These are phyloP conservation scores for Limnomonas spitsbergensis DNA, from an alignment of 139 green algal species.

Conservation along the genomic window DNA sequence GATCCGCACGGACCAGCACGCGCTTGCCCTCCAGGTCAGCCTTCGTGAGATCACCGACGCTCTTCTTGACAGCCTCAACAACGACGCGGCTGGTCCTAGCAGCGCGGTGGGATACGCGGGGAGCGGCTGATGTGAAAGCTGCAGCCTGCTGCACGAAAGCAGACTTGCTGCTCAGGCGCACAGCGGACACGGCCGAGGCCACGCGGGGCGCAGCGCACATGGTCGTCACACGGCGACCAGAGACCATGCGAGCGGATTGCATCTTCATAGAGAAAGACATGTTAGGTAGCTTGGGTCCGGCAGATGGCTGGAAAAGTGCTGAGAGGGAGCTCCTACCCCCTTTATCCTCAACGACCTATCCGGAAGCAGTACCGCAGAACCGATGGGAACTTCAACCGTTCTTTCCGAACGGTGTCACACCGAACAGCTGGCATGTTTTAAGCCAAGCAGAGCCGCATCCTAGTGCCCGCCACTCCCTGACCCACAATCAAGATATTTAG, in stretches of 20 bases:
- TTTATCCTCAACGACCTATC: not conserved
- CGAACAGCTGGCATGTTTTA: too few species aligned
- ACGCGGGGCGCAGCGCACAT: not conserved
- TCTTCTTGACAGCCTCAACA: slow-evolving; percentile 74
- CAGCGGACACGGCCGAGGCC: not conserved
- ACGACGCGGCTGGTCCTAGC: slow-evolving; percentile 20
- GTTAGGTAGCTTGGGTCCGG: not conserved
- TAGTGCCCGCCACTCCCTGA: too few species aligned
- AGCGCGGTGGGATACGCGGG: not conserved
- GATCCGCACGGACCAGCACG: slow-evolving; percentile 49
- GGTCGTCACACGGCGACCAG: not conserved
- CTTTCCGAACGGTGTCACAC: not conserved
- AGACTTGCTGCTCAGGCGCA: not conserved
- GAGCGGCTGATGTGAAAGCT: not conserved
- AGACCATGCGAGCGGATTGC: not conserved
- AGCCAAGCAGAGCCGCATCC: too few species aligned
- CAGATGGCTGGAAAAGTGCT: not conserved
- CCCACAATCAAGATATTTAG: too few species aligned
- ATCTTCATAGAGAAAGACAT: slow-evolving; percentile 3
- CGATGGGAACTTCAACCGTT: not conserved
- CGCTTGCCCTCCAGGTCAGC: slow-evolving; percentile 93
- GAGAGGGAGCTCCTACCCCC: not conserved
- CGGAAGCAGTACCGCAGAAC: too few species aligned
- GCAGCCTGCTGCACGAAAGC: not conserved
- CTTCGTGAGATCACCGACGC: slow-evolving; percentile 86